These are phyloP conservation scores for Suhomyces tanzawaensis DNA, from an alignment of 805 yeast species.

Conservation along the genomic window DNA sequence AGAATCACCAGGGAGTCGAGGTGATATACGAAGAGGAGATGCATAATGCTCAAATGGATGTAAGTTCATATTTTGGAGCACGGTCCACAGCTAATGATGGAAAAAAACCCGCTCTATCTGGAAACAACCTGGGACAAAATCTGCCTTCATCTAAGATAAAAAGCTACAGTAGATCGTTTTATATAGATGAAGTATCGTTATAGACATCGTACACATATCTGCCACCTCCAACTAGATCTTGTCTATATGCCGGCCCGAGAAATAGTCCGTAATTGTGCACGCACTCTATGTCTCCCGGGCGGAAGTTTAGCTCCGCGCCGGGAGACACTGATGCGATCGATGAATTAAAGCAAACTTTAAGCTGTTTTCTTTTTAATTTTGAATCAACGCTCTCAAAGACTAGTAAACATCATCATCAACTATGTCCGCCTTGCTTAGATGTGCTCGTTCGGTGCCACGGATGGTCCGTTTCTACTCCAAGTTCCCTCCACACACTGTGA, in stretches of 20 bases:
- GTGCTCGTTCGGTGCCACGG: slow-evolving; percentile 26
- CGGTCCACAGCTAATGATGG: neutral
- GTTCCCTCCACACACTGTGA: slow-evolving; percentile 82
- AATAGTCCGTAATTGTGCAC: neutral
- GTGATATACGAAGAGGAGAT: slow-evolving; percentile 61
- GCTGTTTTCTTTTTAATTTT: neutral
- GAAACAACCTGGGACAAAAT: too few relatives aligned
- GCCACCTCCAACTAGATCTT: too few relatives aligned
- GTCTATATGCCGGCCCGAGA: too few relatives aligned
- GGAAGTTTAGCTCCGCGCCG: slow-evolving; percentile 6
- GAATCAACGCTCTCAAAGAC: neutral
- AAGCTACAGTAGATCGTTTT: neutral
- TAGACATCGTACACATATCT: too few relatives aligned
- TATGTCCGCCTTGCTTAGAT: slow-evolving; percentile 39
- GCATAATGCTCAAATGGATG: slow-evolving; percentile 1
- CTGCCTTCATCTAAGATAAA: too few relatives aligned
- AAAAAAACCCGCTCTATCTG: too few relatives aligned
- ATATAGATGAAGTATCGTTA: neutral
- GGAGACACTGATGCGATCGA: slow-evolving; percentile 9
- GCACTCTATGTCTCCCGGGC: slow-evolving; percentile 1
- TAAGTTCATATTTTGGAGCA: slow-evolving; percentile 1
- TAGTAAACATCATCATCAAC: slow-evolving; percentile 2
- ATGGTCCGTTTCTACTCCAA: slow-evolving; percentile 43
- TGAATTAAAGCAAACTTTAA: slow-evolving; percentile 5
- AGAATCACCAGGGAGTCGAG: slow-evolving; percentile 47